These are phyloP conservation scores for Dactylellina cionopaga DNA, from an alignment of 2,329 filamentous ascomycete species.

Conservation along the genomic window DNA sequence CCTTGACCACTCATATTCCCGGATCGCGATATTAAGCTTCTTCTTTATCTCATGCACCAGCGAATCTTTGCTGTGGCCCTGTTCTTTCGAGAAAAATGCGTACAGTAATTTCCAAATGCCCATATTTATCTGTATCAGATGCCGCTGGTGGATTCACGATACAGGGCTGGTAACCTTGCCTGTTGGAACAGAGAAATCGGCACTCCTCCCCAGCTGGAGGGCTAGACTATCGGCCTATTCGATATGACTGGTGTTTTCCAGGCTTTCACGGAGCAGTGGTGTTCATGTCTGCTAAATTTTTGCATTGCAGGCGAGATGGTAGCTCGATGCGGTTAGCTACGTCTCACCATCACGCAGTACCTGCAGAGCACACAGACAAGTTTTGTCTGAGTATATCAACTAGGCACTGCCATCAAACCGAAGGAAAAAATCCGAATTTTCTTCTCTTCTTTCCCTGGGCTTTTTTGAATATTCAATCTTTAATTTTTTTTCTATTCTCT, in stretches of 20 bases:
- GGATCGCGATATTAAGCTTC: conserved; percentile 19
- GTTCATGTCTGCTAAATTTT: conserved; percentile 18
- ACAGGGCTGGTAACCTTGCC: conserved; percentile 19
- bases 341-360: conserved; percentile 45
- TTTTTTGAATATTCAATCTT: conserved; percentile 19
- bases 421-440: conserved; percentile 4
- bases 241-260: conserved; percentile 26
- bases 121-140: conserved; percentile 49
- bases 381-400: conserved; percentile 47
- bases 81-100: conserved; percentile 35
- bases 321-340: conserved; percentile 36
- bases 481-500: conserved; percentile 7
- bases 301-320: conserved; percentile 10
- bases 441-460: conserved; percentile 7
- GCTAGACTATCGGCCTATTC: conserved; percentile 11
- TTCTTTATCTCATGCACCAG: conserved; percentile 14
- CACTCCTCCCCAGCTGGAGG: conserved; percentile 6
- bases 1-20: conserved; percentile 38
- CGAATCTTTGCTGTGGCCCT: conserved; percentile 47
- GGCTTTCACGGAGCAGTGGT: conserved; percentile 42
- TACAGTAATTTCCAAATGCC: conserved; percentile 33
- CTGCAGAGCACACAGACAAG: conserved; percentile 36
- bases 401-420: conserved; percentile 32
- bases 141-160: conserved; percentile 40
- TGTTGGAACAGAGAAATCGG: conserved; percentile 33